Evolutionary conservation across 108 stramenopile genomes (phyloP).

Genomic region (Nitzschia palea): DNA sequence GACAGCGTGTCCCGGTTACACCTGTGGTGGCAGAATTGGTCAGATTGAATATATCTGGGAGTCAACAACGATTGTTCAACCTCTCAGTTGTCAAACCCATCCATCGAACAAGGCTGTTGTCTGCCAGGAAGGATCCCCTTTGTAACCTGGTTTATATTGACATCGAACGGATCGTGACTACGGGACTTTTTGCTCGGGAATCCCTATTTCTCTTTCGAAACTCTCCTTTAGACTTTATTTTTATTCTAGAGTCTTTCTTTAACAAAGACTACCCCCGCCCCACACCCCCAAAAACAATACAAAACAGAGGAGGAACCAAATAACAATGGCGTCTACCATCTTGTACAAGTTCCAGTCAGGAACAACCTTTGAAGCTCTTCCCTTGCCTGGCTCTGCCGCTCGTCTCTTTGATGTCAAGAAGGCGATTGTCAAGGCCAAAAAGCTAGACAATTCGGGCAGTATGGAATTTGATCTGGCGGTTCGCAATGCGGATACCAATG

Average conservation of each 20-base stretch:
- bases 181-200: too few species aligned
- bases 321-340: slow-evolving; percentile 74
- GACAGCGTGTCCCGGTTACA: too few species aligned
- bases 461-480: slow-evolving; percentile 84
- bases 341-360: slow-evolving; percentile 86
- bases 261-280: neutral
- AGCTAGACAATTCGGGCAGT: slow-evolving; percentile 52
- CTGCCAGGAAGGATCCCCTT: too few species aligned
- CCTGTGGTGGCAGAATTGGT: too few species aligned
- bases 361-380: slow-evolving; percentile 74
- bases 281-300: neutral
- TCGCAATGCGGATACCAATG: slow-evolving; percentile 71
- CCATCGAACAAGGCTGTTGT: too few species aligned
- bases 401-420: slow-evolving; percentile 87
- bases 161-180: too few species aligned
- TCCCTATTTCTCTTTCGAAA: too few species aligned
- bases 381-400: slow-evolving; percentile 76
- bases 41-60: too few species aligned
- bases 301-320: neutral
- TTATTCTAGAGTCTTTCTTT: slow-evolving; percentile 4
- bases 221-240: neutral
- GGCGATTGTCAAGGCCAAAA: slow-evolving; percentile 77
- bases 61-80: too few species aligned
- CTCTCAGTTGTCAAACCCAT: too few species aligned
- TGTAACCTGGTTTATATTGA: too few species aligned